Conservation (phyloP, 768 basidiomycete genomes). For the Suillus clintonianus region DNA sequence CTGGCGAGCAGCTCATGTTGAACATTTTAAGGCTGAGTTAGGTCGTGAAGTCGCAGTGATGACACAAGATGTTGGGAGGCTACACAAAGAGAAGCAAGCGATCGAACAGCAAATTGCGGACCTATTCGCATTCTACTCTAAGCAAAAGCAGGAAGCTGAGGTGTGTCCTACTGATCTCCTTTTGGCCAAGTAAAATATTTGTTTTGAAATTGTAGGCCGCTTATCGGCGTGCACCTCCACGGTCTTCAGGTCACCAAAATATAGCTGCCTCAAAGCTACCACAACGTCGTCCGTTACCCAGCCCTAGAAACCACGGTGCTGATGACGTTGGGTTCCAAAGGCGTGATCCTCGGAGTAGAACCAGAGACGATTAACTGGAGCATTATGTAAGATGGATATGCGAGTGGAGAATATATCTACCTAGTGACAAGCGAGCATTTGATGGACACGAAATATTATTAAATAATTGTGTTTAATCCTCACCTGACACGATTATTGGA, state of each 20-base stretch:
- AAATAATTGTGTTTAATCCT: neutral
- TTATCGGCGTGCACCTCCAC: constrained; percentile 23
- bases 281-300: constrained; percentile 31
- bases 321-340: neutral
- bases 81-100: constrained; percentile 64
- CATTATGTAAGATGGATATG: neutral
- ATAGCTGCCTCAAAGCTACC: constrained; percentile 20
- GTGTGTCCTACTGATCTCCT: constrained; percentile 15
- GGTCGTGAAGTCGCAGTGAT: constrained; percentile 72
- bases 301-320: constrained; percentile 17
- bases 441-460: neutral
- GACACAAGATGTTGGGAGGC: constrained; percentile 70
- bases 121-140: constrained; percentile 70
- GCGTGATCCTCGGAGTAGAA: neutral
- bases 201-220: constrained; percentile 18
- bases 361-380: neutral
- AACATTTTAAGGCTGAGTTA: constrained; percentile 84
- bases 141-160: constrained; percentile 52
- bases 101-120: constrained; percentile 75
- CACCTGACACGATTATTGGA: neutral
- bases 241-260: constrained; percentile 21
- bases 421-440: no score
- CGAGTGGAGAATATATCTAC: neutral
- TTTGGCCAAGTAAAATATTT: neutral
- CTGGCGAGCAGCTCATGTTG: constrained; percentile 66